Conservation (phyloP, 106 monocot genomes). For the Dactylorhiza incarnata region DNA sequence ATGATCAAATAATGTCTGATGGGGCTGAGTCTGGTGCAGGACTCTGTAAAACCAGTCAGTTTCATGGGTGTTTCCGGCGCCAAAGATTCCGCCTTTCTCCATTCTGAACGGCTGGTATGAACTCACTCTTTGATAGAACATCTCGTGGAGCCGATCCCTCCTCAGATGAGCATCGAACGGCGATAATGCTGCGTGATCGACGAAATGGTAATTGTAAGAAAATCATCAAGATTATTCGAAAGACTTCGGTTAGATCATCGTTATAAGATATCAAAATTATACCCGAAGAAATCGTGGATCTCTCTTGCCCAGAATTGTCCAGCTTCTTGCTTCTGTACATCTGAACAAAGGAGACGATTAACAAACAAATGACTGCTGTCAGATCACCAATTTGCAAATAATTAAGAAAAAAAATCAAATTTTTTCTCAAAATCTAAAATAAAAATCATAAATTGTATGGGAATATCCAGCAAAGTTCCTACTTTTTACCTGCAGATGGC, state of each 20-base stretch:
- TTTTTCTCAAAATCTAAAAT: neutral
- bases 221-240: no score
- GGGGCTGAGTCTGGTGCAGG: slow-evolving; percentile 14
- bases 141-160: slow-evolving; percentile 18
- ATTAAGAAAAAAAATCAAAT: neutral
- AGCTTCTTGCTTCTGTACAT: slow-evolving; percentile 50
- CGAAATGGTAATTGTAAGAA: neutral
- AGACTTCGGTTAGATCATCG: no score
- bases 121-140: slow-evolving; percentile 29
- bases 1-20: slow-evolving; percentile 18
- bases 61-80: slow-evolving; percentile 14
- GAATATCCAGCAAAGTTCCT: neutral
- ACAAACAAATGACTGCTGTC: neutral
- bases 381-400: neutral
- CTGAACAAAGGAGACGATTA: neutral
- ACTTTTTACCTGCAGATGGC: slow-evolving; percentile 38
- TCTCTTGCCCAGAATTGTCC: slow-evolving; percentile 29
- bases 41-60: slow-evolving; percentile 15
- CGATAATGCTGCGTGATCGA: slow-evolving; percentile 17
- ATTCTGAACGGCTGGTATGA: slow-evolving; percentile 25
- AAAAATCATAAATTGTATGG: neutral
- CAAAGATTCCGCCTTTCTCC: slow-evolving; percentile 20
- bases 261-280: no score
- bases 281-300: slow-evolving; percentile 29
- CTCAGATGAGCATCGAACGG: slow-evolving; percentile 26